Percentiles rank a stretch among this genome's conserved stretches.
These are phyloP conservation scores for Pistacia integerrima DNA, from an alignment of 345 rosid genomes.

Conservation along the genomic window DNA sequence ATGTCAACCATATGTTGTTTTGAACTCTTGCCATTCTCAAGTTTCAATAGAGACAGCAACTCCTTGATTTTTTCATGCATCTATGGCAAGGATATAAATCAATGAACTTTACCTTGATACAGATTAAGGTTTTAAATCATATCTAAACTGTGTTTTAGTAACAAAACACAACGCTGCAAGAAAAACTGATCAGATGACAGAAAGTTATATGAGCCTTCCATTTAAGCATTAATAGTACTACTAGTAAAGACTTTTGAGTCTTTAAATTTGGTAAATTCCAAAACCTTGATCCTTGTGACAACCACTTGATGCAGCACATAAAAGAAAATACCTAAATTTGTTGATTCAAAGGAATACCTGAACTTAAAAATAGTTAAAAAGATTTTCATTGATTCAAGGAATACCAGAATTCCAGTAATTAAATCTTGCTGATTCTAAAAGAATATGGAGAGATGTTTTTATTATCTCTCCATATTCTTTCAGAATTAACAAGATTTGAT, in stretches of 20 bases:
- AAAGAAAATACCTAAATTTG: no score
- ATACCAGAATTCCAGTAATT: no score
- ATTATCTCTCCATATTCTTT: no score
- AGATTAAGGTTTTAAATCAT: neutral
- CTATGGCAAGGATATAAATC: conserved; percentile 40
- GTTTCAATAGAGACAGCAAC: conserved; percentile 52
- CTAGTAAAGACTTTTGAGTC: neutral
- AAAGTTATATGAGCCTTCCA: neutral
- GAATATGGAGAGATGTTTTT: no score
- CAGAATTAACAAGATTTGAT: no score
- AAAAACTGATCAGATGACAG: neutral
- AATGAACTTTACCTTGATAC: conserved; percentile 1
- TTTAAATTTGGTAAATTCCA: conserved; percentile 3
- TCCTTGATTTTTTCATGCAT: conserved; percentile 69
- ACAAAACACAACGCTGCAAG: neutral
- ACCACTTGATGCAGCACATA: neutral
- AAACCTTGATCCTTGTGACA: neutral
- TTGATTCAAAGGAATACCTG: no score
- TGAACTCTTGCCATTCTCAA: conserved; percentile 50
- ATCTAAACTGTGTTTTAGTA: neutral
- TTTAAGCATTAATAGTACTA: neutral
- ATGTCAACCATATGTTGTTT: conserved; percentile 50
- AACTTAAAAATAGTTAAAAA: no score
- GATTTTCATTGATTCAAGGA: no score
- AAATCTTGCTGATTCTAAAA: no score